phyloP scores from a whole-genome alignment of 2,329 filamentous ascomycete genomes.

The Penicillium sp. region DNA sequence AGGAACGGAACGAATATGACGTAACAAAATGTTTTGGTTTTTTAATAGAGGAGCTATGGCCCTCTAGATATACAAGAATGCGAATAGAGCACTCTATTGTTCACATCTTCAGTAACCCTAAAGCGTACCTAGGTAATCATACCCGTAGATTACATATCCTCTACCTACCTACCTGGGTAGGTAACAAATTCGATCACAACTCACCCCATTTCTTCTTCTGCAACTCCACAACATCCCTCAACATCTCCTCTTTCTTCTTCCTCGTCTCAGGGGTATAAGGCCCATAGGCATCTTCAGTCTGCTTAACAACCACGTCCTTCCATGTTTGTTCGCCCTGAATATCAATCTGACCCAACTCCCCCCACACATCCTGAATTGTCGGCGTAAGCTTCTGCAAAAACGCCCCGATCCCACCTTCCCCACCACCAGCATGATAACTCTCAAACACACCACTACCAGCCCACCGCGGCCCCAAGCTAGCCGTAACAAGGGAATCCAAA shows the following conservation, averaged over 20 bases:
- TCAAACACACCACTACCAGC: constrained; percentile 56
- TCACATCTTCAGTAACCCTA: not conserved
- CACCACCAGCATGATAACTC: constrained; percentile 59
- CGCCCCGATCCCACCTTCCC: constrained; percentile 49
- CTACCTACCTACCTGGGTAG: too few species aligned
- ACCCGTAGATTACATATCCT: not conserved
- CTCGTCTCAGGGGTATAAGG: constrained; percentile 15
- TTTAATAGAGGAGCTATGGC: constrained; percentile 26
- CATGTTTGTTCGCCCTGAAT: constrained; percentile 41
- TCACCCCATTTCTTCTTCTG: constrained; percentile 15
- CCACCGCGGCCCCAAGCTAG: constrained; percentile 55
- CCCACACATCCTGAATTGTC: constrained; percentile 56
- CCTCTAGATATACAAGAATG: constrained; percentile 23
- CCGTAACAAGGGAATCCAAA: constrained; percentile 52
- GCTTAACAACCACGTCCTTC: constrained; percentile 46
- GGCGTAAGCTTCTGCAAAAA: constrained; percentile 57
- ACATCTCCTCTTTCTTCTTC: constrained; percentile 25
- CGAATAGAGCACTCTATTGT: constrained; percentile 19
- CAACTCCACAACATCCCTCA: constrained; percentile 23
- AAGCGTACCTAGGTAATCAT: not conserved
- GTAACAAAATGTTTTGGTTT: constrained; percentile 24
- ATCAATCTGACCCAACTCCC: constrained; percentile 41
- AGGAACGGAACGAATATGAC: constrained; percentile 13
- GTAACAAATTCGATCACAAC: not conserved
- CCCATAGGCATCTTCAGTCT: constrained; percentile 50